A percentile compares a stretch with the other conserved stretches of the same genome.
These are phyloP conservation scores for Vaccinium myrtillus DNA, from an alignment of 148 eudicot genomes.

Conservation along the genomic window DNA sequence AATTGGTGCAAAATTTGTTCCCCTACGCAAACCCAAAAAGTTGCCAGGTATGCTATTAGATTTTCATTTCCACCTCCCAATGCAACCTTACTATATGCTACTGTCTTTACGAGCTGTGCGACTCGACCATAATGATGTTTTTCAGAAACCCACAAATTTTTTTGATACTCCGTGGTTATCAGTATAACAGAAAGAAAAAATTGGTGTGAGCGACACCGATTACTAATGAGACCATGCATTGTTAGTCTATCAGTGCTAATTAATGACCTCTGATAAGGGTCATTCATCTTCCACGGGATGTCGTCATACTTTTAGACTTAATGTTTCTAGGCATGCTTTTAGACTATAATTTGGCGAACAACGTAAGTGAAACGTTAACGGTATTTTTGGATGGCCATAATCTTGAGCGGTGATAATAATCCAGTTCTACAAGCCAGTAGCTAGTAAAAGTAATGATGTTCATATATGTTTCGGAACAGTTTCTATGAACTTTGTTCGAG, in stretches of 20 bases:
- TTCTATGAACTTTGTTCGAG: too few species aligned
- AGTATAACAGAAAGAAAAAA: neutral
- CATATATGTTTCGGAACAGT: too few species aligned
- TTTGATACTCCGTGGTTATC: too few species aligned
- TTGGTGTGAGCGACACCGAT: neutral
- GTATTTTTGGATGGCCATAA: neutral
- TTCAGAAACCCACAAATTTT: neutral
- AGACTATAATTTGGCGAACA: neutral
- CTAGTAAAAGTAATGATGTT: too few species aligned
- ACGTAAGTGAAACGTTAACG: neutral
- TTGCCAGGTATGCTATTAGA: conserved; percentile 46
- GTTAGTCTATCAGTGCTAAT: neutral
- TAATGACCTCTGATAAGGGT: neutral
- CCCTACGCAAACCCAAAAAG: conserved; percentile 58
- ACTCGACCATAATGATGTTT: neutral
- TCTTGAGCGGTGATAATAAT: neutral
- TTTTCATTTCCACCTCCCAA: neutral
- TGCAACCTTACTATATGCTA: neutral
- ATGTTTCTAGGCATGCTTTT: neutral
- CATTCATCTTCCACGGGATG: neutral
- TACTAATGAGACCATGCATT: neutral
- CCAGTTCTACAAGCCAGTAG: neutral
- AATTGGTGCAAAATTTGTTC: conserved; percentile 68
- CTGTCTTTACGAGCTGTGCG: neutral
- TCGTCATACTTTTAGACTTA: too few species aligned